Percentiles rank a stretch among this genome's conserved stretches.
phyloP scores from a whole-genome alignment of 139 green algal genomes.

The Gonium pectorale region DNA sequence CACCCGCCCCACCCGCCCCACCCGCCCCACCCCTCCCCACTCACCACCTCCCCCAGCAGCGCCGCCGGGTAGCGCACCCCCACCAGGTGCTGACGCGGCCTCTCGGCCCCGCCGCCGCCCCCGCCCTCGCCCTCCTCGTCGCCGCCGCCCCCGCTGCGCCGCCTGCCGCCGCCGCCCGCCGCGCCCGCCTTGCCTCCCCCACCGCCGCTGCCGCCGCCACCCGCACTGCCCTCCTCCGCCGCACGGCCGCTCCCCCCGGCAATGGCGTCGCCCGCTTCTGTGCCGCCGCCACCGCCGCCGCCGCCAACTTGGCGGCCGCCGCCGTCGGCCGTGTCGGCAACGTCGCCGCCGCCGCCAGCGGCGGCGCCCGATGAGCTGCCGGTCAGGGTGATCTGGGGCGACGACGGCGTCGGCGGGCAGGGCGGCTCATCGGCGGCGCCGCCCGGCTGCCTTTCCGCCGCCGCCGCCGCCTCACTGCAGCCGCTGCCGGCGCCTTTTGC shows the following conservation, averaged over 20 bases:
- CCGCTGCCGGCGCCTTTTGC: background rate
- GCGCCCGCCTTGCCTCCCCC: no score
- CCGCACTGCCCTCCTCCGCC: background rate
- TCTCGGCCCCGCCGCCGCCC: background rate
- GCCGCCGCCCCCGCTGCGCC: no score
- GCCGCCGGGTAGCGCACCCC: conserved; percentile 76
- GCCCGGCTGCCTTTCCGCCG: background rate
- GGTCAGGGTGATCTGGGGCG: conserved; percentile 29
- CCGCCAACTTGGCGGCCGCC: no score
- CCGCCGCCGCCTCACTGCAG: background rate
- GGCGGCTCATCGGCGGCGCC: background rate
- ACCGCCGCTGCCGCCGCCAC: background rate
- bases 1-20: background rate
- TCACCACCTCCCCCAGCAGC: conserved; percentile 76
- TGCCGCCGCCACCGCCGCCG: background rate
- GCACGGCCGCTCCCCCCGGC: no score
- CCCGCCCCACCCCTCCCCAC: background rate
- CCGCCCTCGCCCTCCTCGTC: background rate
- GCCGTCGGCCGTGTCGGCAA: background rate
- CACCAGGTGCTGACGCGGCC: conserved; percentile 45
- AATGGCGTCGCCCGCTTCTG: background rate
- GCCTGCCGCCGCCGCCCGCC: background rate
- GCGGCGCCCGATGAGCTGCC: background rate
- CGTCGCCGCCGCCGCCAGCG: background rate
- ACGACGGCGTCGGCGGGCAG: background rate